phyloP scores from a whole-genome alignment of 495 filamentous ascomycete genomes.

The Talaromyces borbonicus region DNA sequence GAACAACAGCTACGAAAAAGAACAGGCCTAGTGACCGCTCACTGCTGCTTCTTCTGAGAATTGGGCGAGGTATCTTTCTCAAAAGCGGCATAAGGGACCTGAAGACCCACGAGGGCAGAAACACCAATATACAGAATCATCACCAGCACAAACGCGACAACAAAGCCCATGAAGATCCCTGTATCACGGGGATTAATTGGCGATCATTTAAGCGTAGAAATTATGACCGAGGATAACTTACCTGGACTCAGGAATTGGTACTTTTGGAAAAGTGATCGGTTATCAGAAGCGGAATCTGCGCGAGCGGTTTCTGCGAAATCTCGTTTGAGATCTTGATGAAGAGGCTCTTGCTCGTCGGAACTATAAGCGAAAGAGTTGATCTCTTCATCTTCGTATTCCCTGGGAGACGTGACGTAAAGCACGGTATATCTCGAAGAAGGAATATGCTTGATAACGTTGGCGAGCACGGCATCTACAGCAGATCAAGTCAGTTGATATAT shows the following conservation, averaged over 20 bases:
- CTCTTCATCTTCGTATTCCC: constrained; percentile 24
- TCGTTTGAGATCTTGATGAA: constrained; percentile 52
- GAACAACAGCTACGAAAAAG: constrained; percentile 1
- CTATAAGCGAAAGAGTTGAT: constrained; percentile 35
- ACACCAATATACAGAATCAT: constrained; percentile 70
- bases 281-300: constrained; percentile 19
- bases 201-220: neutral
- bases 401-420: constrained; percentile 48
- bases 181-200: neutral
- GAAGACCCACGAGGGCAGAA: constrained; percentile 61
- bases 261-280: constrained; percentile 67
- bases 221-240: constrained; percentile 12
- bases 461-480: constrained; percentile 47
- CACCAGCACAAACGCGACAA: constrained; percentile 58
- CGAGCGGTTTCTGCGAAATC: constrained; percentile 32
- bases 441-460: constrained; percentile 46
- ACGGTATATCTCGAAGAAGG: constrained; percentile 48
- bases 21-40: constrained; percentile 1
- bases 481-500: constrained; percentile 13
- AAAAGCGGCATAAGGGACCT: constrained; percentile 89
- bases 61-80: constrained; percentile 88
- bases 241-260: constrained; percentile 85
- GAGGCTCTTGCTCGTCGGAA: constrained; percentile 35
- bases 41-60: constrained; percentile 74
- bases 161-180: constrained; percentile 78